Percentiles rank a stretch among this genome's conserved stretches.
These are phyloP conservation scores for Uncinocarpus reesii DNA, from an alignment of 2,329 filamentous ascomycete species.

Conservation along the genomic window DNA sequence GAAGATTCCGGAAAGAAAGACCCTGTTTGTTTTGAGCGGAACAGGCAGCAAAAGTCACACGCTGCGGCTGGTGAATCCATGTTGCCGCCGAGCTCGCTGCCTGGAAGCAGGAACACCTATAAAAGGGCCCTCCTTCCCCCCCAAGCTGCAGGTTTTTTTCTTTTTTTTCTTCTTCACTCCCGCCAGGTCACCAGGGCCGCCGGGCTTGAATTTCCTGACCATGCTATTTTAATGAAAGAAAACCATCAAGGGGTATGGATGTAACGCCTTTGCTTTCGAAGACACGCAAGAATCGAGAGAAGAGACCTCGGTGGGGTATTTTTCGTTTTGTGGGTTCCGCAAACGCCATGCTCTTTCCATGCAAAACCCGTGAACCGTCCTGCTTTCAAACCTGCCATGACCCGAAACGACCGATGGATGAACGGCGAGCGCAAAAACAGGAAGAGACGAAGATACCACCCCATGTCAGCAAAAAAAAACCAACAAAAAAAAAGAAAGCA, in stretches of 20 bases:
- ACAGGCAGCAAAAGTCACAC: neutral
- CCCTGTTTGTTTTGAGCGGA: neutral
- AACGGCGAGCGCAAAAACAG: neutral
- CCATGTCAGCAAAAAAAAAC: neutral
- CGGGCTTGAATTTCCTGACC: neutral
- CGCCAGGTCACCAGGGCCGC: neutral
- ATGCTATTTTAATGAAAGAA: neutral
- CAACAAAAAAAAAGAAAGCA: neutral
- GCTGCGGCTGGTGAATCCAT: neutral
- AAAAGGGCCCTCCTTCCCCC: neutral
- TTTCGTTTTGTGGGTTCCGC: neutral
- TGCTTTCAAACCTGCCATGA: constrained; percentile 2
- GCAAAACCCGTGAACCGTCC: constrained; percentile 2
- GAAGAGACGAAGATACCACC: neutral
- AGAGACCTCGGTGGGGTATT: constrained; percentile 9
- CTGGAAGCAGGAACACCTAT: neutral
- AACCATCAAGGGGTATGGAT: neutral
- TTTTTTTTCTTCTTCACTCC: neutral
- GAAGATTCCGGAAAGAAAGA: neutral
- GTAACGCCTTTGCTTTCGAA: constrained; percentile 3
- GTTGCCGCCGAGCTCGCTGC: neutral
- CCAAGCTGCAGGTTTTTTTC: neutral
- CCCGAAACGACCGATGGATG: constrained; percentile 6
- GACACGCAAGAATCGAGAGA: constrained; percentile 8
- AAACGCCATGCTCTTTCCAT: constrained; percentile 11